Evolutionary conservation across 2,329 filamentous ascomycete genomes (phyloP).

Genomic region (Aspergillus brasiliensis): DNA sequence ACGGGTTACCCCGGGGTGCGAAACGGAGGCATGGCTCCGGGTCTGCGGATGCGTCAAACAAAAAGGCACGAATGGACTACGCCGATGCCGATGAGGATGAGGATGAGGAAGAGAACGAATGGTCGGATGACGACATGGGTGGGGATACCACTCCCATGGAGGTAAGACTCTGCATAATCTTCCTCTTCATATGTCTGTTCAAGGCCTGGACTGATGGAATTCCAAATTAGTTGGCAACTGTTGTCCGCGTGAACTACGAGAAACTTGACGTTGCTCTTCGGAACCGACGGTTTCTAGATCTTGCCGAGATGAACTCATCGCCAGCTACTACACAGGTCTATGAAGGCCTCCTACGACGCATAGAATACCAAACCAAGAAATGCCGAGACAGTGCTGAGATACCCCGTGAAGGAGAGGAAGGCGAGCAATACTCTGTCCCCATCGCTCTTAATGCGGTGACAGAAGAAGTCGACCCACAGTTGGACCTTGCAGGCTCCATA

Average conservation of each 20-base stretch:
- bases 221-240: conserved; percentile 62
- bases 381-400: conserved; percentile 57
- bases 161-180: conserved; percentile 27
- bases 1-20: conserved; percentile 36
- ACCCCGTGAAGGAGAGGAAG: conserved; percentile 45
- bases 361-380: conserved; percentile 69
- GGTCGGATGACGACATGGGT: conserved; percentile 38
- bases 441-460: conserved; percentile 39
- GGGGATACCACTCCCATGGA: conserved; percentile 41
- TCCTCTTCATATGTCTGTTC: neutral
- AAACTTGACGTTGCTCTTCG: conserved; percentile 82
- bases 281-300: conserved; percentile 73
- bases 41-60: conserved; percentile 21
- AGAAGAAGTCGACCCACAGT: conserved; percentile 38
- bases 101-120: conserved; percentile 38
- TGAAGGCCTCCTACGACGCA: conserved; percentile 66
- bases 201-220: conserved; percentile 15
- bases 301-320: conserved; percentile 71
- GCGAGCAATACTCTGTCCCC: conserved; percentile 40
- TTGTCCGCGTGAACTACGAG: conserved; percentile 80
- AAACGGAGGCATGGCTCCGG: conserved; percentile 34
- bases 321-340: conserved; percentile 78
- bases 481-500: conserved; percentile 41
- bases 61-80: conserved; percentile 26
- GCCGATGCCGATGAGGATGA: conserved; percentile 32